Evolutionary conservation across 169 alveolate genomes (phyloP), one percentile per base, ranked within the genome.

Genomic region (Eimeria falciformis): DNA sequence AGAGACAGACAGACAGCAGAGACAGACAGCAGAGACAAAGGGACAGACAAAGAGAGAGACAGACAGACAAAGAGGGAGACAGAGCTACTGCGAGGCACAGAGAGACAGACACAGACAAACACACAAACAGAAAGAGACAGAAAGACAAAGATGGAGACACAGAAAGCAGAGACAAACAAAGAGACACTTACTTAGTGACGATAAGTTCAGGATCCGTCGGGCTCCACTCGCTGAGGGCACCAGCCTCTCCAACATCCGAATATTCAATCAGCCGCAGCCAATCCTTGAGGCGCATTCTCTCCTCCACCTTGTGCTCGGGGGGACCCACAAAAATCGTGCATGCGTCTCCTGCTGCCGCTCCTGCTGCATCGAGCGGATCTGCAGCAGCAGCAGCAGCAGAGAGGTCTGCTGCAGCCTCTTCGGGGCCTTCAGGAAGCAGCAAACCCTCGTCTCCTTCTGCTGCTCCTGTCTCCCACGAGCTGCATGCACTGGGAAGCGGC

Each of bases 181-280:
- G 2, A 33, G 40, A 33, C 40, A 33, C 4, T 33, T 33, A 89
- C 93, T 89, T 89, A 5, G 90, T 78, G 53, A 78, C 89, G 29
- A 89, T 50, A n/a, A 89, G 81, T 33, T 37, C 23, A 0, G 93
- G 87, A 25, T 75, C 93, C 11, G 77, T 55, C 11, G 93, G 93
- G n/a, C 89, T 89, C 93, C 93, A 89, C 46, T 75, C 87, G 25
- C 87, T 65, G 27, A 89, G 88, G 4, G 93, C 93, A 33, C 93
- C 93, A 0, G 93, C 40, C 37, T 89, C 93, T 21, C 56, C 37
- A 0, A 65, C 75, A 65, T 33, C 89, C 21, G 47, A 27, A 3
- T 46, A 37, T 3, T 58, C 62, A 5, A 79, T 18, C 25, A 79
- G 55, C 0, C 89, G 71, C 27, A 50, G 7, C 50, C 18, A 79